Percentiles rank a stretch among this genome's conserved stretches.
These are phyloP conservation scores for Meyerozyma carpophila DNA, from an alignment of 1,139 yeast genomes.

Conservation along the genomic window DNA sequence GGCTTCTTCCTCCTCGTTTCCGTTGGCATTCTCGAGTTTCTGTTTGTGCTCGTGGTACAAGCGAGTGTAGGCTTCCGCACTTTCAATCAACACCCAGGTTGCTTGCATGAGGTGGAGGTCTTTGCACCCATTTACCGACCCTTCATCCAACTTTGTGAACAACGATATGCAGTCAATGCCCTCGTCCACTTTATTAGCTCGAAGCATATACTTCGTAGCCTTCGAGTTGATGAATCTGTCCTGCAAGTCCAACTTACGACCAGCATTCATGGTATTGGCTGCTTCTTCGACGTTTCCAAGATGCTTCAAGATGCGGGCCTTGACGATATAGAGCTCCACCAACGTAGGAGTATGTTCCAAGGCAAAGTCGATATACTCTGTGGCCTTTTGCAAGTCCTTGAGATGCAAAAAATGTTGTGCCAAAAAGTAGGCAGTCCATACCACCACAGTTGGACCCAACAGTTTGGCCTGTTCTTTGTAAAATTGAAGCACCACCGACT, in stretches of 20 bases:
- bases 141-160: conserved; percentile 79
- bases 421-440: conserved; percentile 78
- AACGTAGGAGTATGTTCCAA: conserved; percentile 73
- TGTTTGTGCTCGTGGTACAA: conserved; percentile 22
- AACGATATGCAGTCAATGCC: conserved; percentile 72
- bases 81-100: conserved; percentile 81
- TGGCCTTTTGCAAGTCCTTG: conserved; percentile 49
- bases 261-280: conserved; percentile 59
- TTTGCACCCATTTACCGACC: conserved; percentile 70
- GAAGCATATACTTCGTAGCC: conserved; percentile 73
- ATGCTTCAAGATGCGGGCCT: conserved; percentile 78
- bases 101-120: conserved; percentile 90
- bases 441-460: conserved; percentile 45
- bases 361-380: conserved; percentile 55
- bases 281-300: conserved; percentile 59
- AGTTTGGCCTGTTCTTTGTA: conserved; percentile 20
- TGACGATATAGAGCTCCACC: conserved; percentile 74
- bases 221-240: conserved; percentile 91
- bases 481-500: conserved; percentile 49
- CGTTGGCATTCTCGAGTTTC: conserved; percentile 13
- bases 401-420: conserved; percentile 72
- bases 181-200: conserved; percentile 74
- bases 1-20: conserved; percentile 21
- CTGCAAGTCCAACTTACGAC: conserved; percentile 74
- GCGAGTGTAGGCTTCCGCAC: conserved; percentile 70